A percentile compares a stretch with the other conserved stretches of the same genome.
Conservation (phyloP, 2,329 filamentous ascomycete species). For the Trichothecium roseum region DNA sequence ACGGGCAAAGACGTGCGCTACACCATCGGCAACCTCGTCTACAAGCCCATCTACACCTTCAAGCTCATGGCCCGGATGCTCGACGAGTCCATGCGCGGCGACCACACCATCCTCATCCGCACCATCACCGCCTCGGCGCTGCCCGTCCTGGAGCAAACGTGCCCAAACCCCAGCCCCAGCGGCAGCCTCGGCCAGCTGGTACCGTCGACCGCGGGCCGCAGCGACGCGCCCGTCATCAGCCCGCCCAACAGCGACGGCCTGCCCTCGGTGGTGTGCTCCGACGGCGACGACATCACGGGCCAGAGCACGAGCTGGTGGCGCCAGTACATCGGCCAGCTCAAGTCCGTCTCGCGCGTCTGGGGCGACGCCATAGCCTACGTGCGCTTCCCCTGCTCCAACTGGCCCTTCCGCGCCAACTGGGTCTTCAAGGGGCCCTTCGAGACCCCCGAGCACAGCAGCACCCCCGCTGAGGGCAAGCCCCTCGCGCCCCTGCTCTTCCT, state of each 20-base stretch:
- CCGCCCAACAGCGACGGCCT: constrained; percentile 11
- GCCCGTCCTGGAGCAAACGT: constrained; percentile 8
- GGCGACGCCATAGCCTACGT: constrained; percentile 23
- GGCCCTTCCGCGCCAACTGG: constrained; percentile 26
- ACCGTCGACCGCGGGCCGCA: not conserved
- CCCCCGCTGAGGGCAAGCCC: constrained; percentile 19
- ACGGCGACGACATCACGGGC: constrained; percentile 16
- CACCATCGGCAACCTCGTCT: constrained; percentile 17
- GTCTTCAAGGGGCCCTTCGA: constrained; percentile 26
- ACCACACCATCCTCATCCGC: constrained; percentile 1
- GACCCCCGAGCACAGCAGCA: constrained; percentile 11
- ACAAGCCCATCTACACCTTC: constrained; percentile 13
- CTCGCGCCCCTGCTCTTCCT: constrained; percentile 33
- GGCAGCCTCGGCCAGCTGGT: not conserved
- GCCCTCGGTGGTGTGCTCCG: constrained; percentile 21
- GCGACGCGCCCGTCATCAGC: not conserved
- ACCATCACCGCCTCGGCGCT: not conserved
- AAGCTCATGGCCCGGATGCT: not conserved
- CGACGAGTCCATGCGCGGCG: constrained; percentile 10
- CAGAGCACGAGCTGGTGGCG: constrained; percentile 14
- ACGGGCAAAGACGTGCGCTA: constrained; percentile 18
- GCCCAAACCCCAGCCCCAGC: constrained; percentile 4
- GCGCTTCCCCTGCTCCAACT: constrained; percentile 27
- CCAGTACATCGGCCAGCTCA: constrained; percentile 17
- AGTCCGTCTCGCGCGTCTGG: constrained; percentile 16